Conservation (phyloP, 2,329 filamentous ascomycete species). For the Fusarium fracticaudum region DNA sequence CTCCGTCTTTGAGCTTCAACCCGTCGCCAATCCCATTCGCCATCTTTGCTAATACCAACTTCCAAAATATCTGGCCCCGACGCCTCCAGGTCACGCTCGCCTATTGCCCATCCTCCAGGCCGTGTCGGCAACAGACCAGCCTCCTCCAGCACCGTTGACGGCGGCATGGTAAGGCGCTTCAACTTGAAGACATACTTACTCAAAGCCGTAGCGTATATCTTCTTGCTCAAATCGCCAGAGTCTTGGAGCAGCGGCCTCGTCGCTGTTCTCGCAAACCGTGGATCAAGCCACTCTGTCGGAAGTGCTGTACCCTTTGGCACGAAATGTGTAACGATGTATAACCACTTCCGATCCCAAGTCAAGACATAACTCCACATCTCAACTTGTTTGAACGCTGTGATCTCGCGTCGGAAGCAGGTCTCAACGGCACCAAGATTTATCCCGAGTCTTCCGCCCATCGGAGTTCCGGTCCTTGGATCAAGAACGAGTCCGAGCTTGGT, state of each 20-base stretch:
- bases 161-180: neutral
- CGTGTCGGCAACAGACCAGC: neutral
- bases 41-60: rapidly evolving
- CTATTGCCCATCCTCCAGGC: neutral
- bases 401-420: neutral
- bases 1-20: neutral
- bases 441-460: neutral
- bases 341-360: constrained; percentile 11
- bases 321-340: constrained; percentile 5
- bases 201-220: neutral
- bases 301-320: neutral
- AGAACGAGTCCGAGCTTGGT: neutral
- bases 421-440: neutral
- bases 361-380: constrained; percentile 8
- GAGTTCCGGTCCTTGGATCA: neutral
- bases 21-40: neutral
- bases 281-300: neutral
- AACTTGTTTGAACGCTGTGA: neutral
- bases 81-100: neutral
- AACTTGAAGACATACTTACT: constrained; percentile 6
- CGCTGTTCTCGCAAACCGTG: neutral
- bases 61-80: rapidly evolving
- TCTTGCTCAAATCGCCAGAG: neutral
- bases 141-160: neutral
- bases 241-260: neutral